phyloP scores from a whole-genome alignment of 2,329 filamentous ascomycete genomes.

The Trichoderma atrobrunneum region DNA sequence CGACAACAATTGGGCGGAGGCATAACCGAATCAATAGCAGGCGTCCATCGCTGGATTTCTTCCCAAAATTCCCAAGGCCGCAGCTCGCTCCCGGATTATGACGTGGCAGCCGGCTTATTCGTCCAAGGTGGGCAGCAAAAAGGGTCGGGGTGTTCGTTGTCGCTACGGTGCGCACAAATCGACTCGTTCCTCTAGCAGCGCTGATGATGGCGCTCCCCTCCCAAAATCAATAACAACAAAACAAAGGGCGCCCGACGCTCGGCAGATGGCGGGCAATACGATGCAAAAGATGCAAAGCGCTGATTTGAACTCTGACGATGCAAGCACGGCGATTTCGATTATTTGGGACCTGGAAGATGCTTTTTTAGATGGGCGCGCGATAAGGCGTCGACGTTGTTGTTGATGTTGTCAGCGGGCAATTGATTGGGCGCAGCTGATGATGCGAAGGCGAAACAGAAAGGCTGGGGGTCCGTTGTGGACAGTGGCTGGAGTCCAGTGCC shows the following conservation, averaged over 20 bases:
- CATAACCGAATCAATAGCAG: slow-evolving; percentile 25
- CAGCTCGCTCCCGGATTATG: slow-evolving; percentile 8
- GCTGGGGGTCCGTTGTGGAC: slow-evolving; percentile 16
- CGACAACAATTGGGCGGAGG: slow-evolving; percentile 22
- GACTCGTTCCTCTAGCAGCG: not conserved
- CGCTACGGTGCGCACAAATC: slow-evolving; percentile 14
- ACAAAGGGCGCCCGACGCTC: not conserved
- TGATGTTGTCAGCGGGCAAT: slow-evolving; percentile 16
- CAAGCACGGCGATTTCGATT: not conserved
- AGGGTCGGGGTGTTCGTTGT: slow-evolving; percentile 4
- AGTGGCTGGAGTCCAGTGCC: slow-evolving; percentile 20
- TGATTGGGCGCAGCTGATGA: slow-evolving; percentile 7
- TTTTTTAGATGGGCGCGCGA: slow-evolving; percentile 9
- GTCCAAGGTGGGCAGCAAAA: slow-evolving; percentile 4
- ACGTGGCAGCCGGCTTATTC: slow-evolving; percentile 17
- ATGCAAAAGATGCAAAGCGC: not conserved
- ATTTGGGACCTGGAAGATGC: not conserved
- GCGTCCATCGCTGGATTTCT: not conserved
- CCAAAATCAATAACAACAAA: not conserved
- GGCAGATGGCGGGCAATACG: not conserved
- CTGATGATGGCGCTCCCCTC: not conserved
- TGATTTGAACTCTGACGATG: not conserved
- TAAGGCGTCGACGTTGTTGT: slow-evolving; percentile 1
- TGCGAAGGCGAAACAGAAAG: slow-evolving; percentile 20
- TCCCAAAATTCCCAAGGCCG: slow-evolving; percentile 5